Evolutionary conservation across 495 filamentous ascomycete genomes (phyloP), one percentile per base, ranked within the genome.

Genomic region (Jackrogersella multiformis): DNA sequence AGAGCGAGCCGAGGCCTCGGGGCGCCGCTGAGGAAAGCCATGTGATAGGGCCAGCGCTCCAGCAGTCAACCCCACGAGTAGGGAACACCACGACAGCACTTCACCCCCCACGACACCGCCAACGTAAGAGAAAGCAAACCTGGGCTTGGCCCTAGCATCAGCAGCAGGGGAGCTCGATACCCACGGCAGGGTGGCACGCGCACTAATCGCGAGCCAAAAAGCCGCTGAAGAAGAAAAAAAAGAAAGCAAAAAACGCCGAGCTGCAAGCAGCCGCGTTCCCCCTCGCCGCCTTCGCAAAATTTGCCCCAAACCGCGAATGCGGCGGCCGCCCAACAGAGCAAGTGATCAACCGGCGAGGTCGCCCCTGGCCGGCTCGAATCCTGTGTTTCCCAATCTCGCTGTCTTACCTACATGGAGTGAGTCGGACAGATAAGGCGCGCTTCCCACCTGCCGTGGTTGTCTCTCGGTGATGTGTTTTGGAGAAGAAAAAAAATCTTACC

Each of bases 391-490:
- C 45, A 46, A 55, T 30, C 13, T 48, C 15, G 10, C 23, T n/a
- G 42, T 46, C 21, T n/a, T 46, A 46, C 42, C 21, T 26, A 2
- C 38, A 1, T 15, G 16, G 16, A 15, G 46, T 45, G 5, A 18
- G 35, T 64, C 34, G 34, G 41, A 69, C 48, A 64, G 48, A 49
- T 62, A 54, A 56, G 66, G 60, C 60, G 49, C 13, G 41, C 28
- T 35, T 46, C 36, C 34, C 34, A 26, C 56, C 30, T 56, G 38
- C 34, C 24, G 54, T 49, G 51, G 41, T 51, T 55, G 55, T 60
- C 60, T 69, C 66, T 69, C 66, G 54, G 60, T 56, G 66, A 63
- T 69, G 60, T 59, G 38, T 34, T 51, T n/a, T 49, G 3, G 4
- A 7, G 7, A 30, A 3, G 26, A 3, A 4, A 30, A 15, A 8